phyloP scores from a whole-genome alignment of 306 rosid genomes.

The Medicago lupulina region DNA sequence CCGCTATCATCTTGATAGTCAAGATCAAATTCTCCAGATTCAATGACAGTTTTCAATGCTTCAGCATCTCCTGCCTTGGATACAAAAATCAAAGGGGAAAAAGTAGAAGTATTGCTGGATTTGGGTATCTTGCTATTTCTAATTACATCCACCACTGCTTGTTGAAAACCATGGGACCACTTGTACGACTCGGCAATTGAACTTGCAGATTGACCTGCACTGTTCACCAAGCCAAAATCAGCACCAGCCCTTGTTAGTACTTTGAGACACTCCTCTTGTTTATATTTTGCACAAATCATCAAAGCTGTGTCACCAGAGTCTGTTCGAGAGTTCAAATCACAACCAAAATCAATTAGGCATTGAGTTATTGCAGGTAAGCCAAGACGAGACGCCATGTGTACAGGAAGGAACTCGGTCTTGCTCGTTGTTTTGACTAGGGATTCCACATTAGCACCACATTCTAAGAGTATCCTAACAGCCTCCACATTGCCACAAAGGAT shows the following conservation, averaged over 20 bases:
- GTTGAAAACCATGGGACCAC: constrained; percentile 79
- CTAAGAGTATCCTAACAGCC: constrained; percentile 67
- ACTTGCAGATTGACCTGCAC: constrained; percentile 66
- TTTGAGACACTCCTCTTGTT: constrained; percentile 69
- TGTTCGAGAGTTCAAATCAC: constrained; percentile 71
- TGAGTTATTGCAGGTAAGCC: constrained; percentile 66
- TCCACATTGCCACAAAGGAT: constrained; percentile 76
- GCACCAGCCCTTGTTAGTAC: constrained; percentile 70
- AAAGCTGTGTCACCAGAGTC: constrained; percentile 80
- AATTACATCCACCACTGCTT: constrained; percentile 56
- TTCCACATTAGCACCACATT: constrained; percentile 67
- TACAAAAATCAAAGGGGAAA: constrained; percentile 66
- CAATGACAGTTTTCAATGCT: constrained; percentile 69
- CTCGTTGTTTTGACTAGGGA: constrained; percentile 63
- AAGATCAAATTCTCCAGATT: constrained; percentile 61
- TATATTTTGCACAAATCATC: constrained; percentile 74
- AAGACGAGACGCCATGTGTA: constrained; percentile 88
- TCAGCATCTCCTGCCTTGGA: constrained; percentile 76
- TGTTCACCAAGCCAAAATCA: constrained; percentile 79
- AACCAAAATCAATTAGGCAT: constrained; percentile 74
- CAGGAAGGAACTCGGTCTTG: constrained; percentile 62
- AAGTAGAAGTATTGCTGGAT: constrained; percentile 64
- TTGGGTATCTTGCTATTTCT: constrained; percentile 59
- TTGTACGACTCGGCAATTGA: constrained; percentile 64
- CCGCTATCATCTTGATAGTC: constrained; percentile 82